Base-by-base conservation (phyloP, 768 basidiomycete genomes). In the Daedaleopsis sinensis region DNA sequence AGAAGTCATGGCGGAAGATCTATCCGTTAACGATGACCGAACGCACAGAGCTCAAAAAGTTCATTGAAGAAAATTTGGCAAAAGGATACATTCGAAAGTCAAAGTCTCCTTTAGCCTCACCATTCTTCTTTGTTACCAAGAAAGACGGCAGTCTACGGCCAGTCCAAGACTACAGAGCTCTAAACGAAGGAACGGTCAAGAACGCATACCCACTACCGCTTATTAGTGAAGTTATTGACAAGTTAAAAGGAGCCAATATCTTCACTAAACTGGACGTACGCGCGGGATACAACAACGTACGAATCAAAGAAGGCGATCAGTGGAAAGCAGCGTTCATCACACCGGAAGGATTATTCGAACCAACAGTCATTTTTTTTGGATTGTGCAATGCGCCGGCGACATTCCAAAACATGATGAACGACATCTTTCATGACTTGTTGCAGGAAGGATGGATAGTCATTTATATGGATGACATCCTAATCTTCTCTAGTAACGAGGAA, bases 381-480 rank as follows among this genome's bases (percentile, higher is more conserved):
- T 52, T 73, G 18, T 73, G 62, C 23, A 79, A 82, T 52, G 65
- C 67, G 3, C 74, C 76, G 11, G 74, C 76, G 0, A 73, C 75
- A 0, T 82, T 82, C 63, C 74, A 76, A 39, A 55, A 46, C 0
- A 70, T 75, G 65, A 74, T 75, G 68, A 71, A 76, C 62, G 65
- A 70, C 66, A 55, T 77, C 9, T 71, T 77, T 43, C 19, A 57
- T 8, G 69, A 78, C 39, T 3, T 76, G 55, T 71, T 81, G 16
- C 62, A 67, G 3, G 23, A 58, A 32, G 72, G 72, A 0, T 71
- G 76, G 24, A 74, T 84, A 21, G 63, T 72, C 0, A 75, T 83
- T 48, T 80, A 84, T 63, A 65, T 82, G 39, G 79, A 81, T 57
- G 73, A 82, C 58, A 78, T 82, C 19, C 38, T 71, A 19, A 66